Percentiles rank a stretch among this genome's conserved stretches.
These are phyloP conservation scores for Moricandia arvensis DNA, from an alignment of 345 rosid species.

Conservation along the genomic window DNA sequence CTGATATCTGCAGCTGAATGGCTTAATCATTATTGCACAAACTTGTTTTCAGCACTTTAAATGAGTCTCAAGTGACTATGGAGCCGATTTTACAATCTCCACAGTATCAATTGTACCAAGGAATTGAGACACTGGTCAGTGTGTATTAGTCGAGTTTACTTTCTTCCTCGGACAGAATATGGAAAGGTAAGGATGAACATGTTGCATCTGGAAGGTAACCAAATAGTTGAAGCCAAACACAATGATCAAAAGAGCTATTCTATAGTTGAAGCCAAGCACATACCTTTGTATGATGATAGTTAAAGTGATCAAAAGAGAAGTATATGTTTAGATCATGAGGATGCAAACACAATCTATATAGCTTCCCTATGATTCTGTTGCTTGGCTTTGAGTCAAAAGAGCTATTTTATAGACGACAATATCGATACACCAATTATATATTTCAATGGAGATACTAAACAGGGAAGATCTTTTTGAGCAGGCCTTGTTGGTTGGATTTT, in stretches of 20 bases:
- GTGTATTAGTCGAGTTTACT: neutral
- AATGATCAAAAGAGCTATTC: no score
- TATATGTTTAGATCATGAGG: neutral
- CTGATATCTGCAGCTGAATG: constrained; percentile 68
- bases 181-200: neutral
- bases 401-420: neutral
- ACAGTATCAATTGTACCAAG: neutral
- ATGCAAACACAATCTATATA: neutral
- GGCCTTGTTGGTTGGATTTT: neutral
- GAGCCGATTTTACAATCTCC: neutral
- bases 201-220: neutral
- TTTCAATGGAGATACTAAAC: no score
- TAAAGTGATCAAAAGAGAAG: neutral
- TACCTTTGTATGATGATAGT: no score
- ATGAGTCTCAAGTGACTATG: neutral
- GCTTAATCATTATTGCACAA: constrained; percentile 58
- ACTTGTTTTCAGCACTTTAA: constrained; percentile 25
- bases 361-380: neutral
- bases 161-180: neutral
- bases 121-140: neutral
- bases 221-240: neutral
- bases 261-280: no score
- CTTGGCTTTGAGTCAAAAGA: neutral
- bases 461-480: neutral
- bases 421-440: no score